Percentiles rank a stretch among this genome's conserved stretches.
Conservation (phyloP, 2,329 filamentous ascomycete genomes). For the Aspergillus viridinutans region DNA sequence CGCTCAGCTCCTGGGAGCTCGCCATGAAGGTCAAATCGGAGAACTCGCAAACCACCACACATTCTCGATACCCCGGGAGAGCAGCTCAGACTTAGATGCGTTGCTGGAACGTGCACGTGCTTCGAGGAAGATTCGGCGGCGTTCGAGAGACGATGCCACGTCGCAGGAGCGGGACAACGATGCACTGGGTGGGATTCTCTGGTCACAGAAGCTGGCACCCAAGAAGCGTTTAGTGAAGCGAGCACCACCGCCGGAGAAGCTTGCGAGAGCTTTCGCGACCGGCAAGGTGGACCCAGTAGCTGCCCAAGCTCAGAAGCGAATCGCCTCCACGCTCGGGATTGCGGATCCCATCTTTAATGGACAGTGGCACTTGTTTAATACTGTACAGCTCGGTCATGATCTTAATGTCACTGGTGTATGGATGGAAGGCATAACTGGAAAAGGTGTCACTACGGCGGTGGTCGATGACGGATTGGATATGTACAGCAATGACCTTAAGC, state of each 20-base stretch:
- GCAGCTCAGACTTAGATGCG: constrained; percentile 52
- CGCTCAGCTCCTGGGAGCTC: constrained; percentile 67
- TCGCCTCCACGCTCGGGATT: constrained; percentile 68
- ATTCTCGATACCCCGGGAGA: constrained; percentile 64
- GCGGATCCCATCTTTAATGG: constrained; percentile 85
- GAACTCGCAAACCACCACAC: constrained; percentile 77
- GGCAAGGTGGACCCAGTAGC: constrained; percentile 41
- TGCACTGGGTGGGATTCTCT: constrained; percentile 68
- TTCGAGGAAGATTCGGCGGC: constrained; percentile 59
- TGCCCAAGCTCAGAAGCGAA: constrained; percentile 54
- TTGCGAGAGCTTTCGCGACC: constrained; percentile 42
- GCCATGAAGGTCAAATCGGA: constrained; percentile 76
- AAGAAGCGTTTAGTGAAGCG: constrained; percentile 61
- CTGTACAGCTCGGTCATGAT: constrained; percentile 76
- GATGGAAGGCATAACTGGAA: constrained; percentile 84
- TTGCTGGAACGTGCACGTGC: constrained; percentile 51
- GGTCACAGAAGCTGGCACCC: constrained; percentile 72
- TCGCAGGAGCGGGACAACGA: constrained; percentile 32
- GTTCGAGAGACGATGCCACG: constrained; percentile 19
- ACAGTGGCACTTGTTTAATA: constrained; percentile 94
- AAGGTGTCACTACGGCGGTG: constrained; percentile 85
- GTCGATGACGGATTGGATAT: constrained; percentile 96
- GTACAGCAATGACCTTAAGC: constrained; percentile 86
- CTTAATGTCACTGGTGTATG: constrained; percentile 95
- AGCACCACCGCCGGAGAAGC: constrained; percentile 33